Evolutionary conservation across 2,329 filamentous ascomycete species (phyloP), one percentile per base, ranked within the genome.

Genomic region (Fusarium palustre): DNA sequence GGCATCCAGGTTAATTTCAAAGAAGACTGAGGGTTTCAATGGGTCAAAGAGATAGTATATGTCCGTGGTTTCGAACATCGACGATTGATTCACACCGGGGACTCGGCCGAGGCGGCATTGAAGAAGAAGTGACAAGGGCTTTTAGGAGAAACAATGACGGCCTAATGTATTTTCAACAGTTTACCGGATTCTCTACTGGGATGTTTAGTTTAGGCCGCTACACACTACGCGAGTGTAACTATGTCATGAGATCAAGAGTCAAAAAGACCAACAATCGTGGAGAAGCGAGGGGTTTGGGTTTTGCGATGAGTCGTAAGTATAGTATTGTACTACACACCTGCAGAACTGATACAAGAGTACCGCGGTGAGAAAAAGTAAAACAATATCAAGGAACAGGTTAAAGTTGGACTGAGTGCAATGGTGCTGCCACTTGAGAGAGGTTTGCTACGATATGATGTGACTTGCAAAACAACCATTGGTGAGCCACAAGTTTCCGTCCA

Each of bases 231-330:
- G 59, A 64, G 47, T 60, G 62, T 30, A 60, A 65, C 62, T 48
- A 22, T 60, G 41, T 39, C 24, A 38, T 58, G 30, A 54, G 50
- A 57, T 60, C 24, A 33, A n/a, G 36, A 34, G 18, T 16, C 18
- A 31, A 33, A 24, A 20, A 25, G 36, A 31, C 20, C 20, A 25
- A 50, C 34, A 28, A 60, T 53, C 20, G 53, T 60, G 50, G 54
- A 52, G 60, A 59, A 65, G 62, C 53, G 46, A 65, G 30, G 13
- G 4, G 15, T 25, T 24, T 54, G 31, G 30, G 30, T 39, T n/a
- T 65, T 66, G 42, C 49, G 61, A 65, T 24, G 13, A 60, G 49
- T 65, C 61, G 47, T 24, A 49, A 57, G n/a, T 46, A 20, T 46
- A 46, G 15, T 34, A 34, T 9, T 34, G 33, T 9, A 31, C 5